Percentiles rank a stretch among this genome's conserved stretches.
Evolutionary conservation across 345 rosid species (phyloP).

Genomic region (Pugionium dolabratum): DNA sequence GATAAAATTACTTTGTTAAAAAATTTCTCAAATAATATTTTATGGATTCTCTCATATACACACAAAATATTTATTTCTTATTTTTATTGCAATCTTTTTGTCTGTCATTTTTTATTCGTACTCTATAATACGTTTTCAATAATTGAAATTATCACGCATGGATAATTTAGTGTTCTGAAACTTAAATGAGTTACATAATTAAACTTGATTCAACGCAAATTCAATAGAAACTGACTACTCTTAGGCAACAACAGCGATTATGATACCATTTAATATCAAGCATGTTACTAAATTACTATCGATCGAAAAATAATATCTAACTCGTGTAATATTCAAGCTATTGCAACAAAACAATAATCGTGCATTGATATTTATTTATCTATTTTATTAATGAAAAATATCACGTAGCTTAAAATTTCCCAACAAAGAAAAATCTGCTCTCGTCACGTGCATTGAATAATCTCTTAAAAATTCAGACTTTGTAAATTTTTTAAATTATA

Average conservation of each 20-base stretch:
- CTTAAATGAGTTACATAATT: slow-evolving; percentile 24
- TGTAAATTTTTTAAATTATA: slow-evolving; percentile 32
- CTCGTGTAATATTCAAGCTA: background rate
- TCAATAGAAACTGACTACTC: slow-evolving; percentile 4
- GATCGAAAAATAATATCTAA: background rate
- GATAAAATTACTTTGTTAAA: no score
- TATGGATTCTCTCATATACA: no score
- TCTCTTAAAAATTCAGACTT: slow-evolving; percentile 29
- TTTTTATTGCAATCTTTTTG: no score
- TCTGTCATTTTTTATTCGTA: no score
- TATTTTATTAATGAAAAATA: slow-evolving; percentile 23
- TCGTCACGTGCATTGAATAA: slow-evolving; percentile 58
- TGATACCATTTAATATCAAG: slow-evolving; percentile 21
- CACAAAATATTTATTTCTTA: no score
- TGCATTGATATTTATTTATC: slow-evolving; percentile 21
- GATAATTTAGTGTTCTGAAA: slow-evolving; percentile 1
- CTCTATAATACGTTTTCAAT: slow-evolving; percentile 1
- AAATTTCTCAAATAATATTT: no score
- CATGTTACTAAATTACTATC: slow-evolving; percentile 24
- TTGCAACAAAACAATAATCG: slow-evolving; percentile 23
- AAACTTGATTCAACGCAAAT: slow-evolving; percentile 15
- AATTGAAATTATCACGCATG: background rate
- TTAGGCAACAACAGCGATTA: slow-evolving; percentile 21
- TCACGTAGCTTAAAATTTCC: slow-evolving; percentile 19
- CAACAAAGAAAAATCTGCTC: slow-evolving; percentile 35